These are phyloP conservation scores for Pilaira anomala DNA, from an alignment of 192 early-diverging fungal genomes.

Conservation along the genomic window DNA sequence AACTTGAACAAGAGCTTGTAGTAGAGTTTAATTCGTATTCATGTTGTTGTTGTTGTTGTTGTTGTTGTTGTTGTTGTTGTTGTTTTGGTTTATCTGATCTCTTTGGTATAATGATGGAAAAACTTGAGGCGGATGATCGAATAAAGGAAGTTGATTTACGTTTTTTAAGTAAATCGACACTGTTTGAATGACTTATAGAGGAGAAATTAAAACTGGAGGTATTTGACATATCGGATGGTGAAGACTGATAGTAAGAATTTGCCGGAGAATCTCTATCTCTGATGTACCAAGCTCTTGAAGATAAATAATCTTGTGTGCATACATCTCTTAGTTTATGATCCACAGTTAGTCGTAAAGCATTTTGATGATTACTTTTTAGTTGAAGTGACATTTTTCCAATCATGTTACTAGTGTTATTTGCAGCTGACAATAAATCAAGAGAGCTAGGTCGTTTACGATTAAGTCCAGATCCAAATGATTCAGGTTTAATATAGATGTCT, in stretches of 20 bases:
- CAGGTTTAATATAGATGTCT: conserved; percentile 20
- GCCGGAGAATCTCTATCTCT: conserved; percentile 14
- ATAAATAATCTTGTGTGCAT: conserved; percentile 31
- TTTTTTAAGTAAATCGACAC: background rate
- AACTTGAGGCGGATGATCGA: conserved; percentile 23
- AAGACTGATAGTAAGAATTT: background rate
- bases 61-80: no score
- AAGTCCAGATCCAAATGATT: background rate
- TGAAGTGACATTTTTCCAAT: conserved; percentile 33
- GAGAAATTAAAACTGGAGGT: background rate
- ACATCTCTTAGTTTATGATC: conserved; percentile 37
- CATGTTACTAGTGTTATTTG: conserved; percentile 14
- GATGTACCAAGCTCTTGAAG: conserved; percentile 27
- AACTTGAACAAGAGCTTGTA: conserved; percentile 5
- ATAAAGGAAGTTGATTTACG: conserved; percentile 23
- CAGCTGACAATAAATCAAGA: conserved; percentile 13
- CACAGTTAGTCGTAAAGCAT: conserved; percentile 21
- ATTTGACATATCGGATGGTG: background rate
- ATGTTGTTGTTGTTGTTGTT: background rate
- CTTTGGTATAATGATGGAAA: conserved; percentile 17
- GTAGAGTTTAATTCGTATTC: conserved; percentile 4
- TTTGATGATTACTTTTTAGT: conserved; percentile 30
- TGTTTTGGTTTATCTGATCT: conserved; percentile 1
- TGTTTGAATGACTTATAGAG: background rate
- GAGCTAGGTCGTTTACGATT: conserved; percentile 18